A percentile compares a stretch with the other conserved stretches of the same genome.
These are phyloP conservation scores for Allium fistulosum DNA, from an alignment of 106 monocot species.

Conservation along the genomic window DNA sequence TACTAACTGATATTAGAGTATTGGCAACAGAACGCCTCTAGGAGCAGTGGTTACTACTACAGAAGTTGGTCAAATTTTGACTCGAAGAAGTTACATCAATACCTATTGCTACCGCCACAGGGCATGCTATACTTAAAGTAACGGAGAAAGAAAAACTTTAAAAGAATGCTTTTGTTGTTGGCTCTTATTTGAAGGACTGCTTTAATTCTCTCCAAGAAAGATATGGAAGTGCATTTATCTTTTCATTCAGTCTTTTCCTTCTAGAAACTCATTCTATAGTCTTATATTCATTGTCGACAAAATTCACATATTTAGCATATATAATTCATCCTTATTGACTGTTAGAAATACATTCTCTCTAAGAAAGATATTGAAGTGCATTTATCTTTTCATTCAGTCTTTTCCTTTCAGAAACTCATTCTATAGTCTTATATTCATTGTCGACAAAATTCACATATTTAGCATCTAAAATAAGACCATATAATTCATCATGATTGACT, in stretches of 20 bases:
- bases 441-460: too few species aligned
- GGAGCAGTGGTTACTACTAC: constrained; percentile 73
- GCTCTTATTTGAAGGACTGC: constrained; percentile 57
- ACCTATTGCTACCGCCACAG: constrained; percentile 68
- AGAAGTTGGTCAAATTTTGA: constrained; percentile 67
- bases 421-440: too few species aligned
- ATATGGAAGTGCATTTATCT: constrained; percentile 48
- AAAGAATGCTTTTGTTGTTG: constrained; percentile 60
- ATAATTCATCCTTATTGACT: neutral
- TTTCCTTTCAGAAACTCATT: too few species aligned
- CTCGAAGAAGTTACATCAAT: constrained; percentile 60
- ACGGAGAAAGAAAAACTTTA: constrained; percentile 79
- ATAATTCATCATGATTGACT: too few species aligned
- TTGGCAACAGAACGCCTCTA: constrained; percentile 72
- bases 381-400: too few species aligned
- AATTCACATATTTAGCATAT: neutral
- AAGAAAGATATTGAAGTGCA: too few species aligned
- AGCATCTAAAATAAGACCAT: too few species aligned
- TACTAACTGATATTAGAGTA: constrained; percentile 31
- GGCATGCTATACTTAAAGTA: constrained; percentile 63
- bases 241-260: neutral
- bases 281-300: neutral
- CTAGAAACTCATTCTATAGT: neutral
- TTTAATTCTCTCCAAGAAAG: constrained; percentile 47
- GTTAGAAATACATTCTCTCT: too few species aligned